Base-by-base conservation (phyloP, 179 eudicot species). In the Pouteria campechiana region DNA sequence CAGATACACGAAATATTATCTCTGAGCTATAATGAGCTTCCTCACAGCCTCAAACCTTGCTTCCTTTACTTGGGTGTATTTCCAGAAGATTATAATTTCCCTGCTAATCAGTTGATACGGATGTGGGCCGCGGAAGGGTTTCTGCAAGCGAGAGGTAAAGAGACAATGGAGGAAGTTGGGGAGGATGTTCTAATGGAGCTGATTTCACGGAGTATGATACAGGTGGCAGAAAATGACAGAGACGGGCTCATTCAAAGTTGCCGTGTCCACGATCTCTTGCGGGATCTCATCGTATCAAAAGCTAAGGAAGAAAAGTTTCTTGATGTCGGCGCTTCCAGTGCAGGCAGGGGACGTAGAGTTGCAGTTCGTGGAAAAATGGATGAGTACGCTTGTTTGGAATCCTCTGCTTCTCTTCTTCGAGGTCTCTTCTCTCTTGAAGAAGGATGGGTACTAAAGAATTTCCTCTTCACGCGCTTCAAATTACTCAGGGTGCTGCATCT, bases 81-180 rank as follows among this genome's bases (percentile, higher is more conserved):
- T 19, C 55, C 70, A 0, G 57, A 65, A 49, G 72, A 66, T 25
- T 38, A 15, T 28, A 46, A 37, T 16, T 42, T 66, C 34, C 41
- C 57, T 17, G 54, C 49, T 0, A 17, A 50, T 21, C 34, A 34
- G 32, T 19, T 67, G 7, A 41, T 67, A 7, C 10, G 63, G 6
- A 2, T 67, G 7, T 67, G 67, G 72, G 15, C 55, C 7, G 55
- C 63, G 2, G 72, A 67, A 25, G 67, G 72, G 25, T 55, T 67
- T 22, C 25, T 61, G 35, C 43, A 49, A 18, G 41, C 49, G 12
- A 17, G 10, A 6, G 48, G 52, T 7, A 35, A 55, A 4, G 25
- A 25, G n/a, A 6, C 40, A 3, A 7, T 55, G 29, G 62, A 63
- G 14, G 68, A 63, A 17, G 42, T 55, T 0, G 62, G 61, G 3